Percentiles rank a stretch among this genome's conserved stretches.
Conservation (phyloP, 140 eudicot species). For the Ambrosia hybrid region DNA sequence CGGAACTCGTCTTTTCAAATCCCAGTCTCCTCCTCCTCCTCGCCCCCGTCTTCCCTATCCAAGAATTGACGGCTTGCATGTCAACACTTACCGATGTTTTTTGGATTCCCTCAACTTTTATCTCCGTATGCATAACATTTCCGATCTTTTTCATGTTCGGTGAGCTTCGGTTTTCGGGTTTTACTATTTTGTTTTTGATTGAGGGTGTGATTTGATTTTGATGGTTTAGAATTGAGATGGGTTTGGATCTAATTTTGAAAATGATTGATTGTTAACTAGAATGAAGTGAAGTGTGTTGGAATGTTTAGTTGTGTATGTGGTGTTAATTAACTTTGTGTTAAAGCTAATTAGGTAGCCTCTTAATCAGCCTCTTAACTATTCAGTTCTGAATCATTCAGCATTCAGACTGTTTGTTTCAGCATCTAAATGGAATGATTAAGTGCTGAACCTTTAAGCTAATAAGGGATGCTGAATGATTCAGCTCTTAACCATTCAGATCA, state of each 20-base stretch:
- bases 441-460: too few relatives aligned
- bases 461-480: too few relatives aligned
- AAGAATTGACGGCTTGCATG: conserved; percentile 52
- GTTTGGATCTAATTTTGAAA: neutral
- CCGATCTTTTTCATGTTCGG: conserved; percentile 55
- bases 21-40: conserved; percentile 28
- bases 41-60: conserved; percentile 51
- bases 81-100: conserved; percentile 37
- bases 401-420: too few relatives aligned
- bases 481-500: too few relatives aligned
- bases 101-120: conserved; percentile 39
- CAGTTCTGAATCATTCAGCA: too few relatives aligned
- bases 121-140: conserved; percentile 35
- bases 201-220: too few relatives aligned
- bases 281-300: neutral
- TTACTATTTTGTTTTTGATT: too few relatives aligned
- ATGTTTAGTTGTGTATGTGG: neutral
- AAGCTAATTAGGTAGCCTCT: neutral
- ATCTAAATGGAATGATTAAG: too few relatives aligned
- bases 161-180: conserved; percentile 6
- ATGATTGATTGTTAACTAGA: neutral
- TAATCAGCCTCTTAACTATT: neutral
- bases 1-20: conserved; percentile 19
- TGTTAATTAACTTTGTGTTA: neutral
- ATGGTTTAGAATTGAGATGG: neutral